Conservation (phyloP, 768 basidiomycete species). For the Cystofilobasidium macerans region DNA sequence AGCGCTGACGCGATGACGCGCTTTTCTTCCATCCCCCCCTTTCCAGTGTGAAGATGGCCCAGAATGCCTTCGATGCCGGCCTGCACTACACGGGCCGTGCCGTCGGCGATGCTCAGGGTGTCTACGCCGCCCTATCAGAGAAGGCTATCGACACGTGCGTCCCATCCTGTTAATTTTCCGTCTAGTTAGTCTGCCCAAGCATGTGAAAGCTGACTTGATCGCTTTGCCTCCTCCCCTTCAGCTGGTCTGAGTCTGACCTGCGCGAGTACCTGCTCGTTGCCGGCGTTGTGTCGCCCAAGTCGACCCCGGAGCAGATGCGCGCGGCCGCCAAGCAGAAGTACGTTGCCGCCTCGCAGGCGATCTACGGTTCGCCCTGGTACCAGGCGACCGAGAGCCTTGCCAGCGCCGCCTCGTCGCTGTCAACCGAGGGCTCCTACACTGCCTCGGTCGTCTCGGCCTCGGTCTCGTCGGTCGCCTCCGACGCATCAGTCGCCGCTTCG, state of each 20-base stretch:
- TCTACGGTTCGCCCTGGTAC: conserved; percentile 38
- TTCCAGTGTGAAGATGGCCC: conserved; percentile 26
- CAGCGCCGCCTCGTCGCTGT: not conserved
- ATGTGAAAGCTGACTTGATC: not conserved
- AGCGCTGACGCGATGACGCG: conserved; percentile 3
- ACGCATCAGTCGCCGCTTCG: conserved; percentile 46
- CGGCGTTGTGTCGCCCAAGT: conserved; percentile 70
- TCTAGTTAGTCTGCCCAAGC: not conserved
- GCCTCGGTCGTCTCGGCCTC: not conserved
- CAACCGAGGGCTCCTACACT: conserved; percentile 24
- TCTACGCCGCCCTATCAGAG: conserved; percentile 22
- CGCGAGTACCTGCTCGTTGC: conserved; percentile 76
- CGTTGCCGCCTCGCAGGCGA: not conserved
- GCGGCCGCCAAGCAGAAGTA: conserved; percentile 59
- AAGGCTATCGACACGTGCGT: conserved; percentile 23
- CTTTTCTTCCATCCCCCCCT: conserved; percentile 11
- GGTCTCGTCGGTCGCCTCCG: not conserved
- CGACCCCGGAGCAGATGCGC: conserved; percentile 66
- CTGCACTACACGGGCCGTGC: conserved; percentile 19
- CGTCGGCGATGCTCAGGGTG: conserved; percentile 22
- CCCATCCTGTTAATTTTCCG: not conserved
- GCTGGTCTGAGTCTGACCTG: conserved; percentile 72
- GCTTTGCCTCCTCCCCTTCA: conserved; percentile 13
- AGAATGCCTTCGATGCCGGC: conserved; percentile 8
- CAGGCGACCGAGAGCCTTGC: conserved; percentile 28